Conservation (phyloP, 305 asterid genomes). For the Solanum aculeatissimum region DNA sequence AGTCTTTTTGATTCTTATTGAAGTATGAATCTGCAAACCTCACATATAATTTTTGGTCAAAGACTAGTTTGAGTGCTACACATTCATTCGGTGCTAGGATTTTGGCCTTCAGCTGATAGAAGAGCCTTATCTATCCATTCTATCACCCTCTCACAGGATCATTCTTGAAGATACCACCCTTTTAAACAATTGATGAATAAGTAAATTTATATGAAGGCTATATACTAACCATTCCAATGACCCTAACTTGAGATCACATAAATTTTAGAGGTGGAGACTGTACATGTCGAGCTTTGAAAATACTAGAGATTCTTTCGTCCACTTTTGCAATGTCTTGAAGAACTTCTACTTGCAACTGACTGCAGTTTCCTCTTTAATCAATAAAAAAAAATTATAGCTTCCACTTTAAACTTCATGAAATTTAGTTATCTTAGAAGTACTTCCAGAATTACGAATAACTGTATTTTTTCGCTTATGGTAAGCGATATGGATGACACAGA, state of each 20-base stretch:
- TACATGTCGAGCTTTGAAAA: background rate
- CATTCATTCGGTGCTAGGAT: background rate
- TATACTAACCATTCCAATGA: background rate
- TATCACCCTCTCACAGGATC: background rate
- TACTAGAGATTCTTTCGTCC: background rate
- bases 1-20: background rate
- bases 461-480: background rate
- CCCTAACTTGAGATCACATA: background rate
- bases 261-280: background rate
- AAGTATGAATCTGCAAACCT: background rate
- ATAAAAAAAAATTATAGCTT: background rate
- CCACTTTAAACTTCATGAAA: background rate
- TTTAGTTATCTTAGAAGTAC: background rate
- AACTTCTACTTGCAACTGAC: background rate
- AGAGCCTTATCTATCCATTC: background rate
- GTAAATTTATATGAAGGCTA: background rate
- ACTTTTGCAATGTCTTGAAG: background rate
- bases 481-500: background rate
- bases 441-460: background rate
- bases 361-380: background rate
- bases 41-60: background rate
- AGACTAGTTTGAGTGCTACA: background rate
- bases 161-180: background rate
- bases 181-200: background rate
- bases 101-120: background rate